Conservation (phyloP, 202 grass and related monocot genomes). For the Carex arenaria region DNA sequence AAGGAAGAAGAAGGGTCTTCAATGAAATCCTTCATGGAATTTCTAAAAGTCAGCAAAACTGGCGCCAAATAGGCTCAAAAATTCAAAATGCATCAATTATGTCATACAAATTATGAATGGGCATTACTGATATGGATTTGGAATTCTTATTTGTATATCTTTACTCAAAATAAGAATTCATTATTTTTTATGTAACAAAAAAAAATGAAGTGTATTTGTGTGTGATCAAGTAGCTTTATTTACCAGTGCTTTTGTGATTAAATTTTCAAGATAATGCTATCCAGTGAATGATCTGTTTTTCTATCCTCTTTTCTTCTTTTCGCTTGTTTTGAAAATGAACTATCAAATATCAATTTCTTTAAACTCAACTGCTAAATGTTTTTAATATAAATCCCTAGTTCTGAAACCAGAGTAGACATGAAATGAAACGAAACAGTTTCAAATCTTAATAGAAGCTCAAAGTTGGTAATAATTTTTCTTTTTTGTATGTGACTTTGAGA, state of each 20-base stretch:
- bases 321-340: neutral
- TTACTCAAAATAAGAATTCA: neutral
- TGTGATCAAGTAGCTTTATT: neutral
- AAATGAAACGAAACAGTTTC: neutral
- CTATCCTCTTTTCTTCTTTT: neutral
- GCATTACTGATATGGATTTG: neutral
- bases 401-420: too few species aligned
- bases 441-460: neutral
- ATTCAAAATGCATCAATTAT: neutral
- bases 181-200: too few species aligned
- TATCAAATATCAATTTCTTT: neutral
- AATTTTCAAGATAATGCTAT: neutral
- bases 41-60: neutral
- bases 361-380: neutral
- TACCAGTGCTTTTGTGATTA: neutral
- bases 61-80: neutral
- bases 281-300: neutral
- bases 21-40: neutral
- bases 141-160: neutral
- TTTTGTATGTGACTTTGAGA: too few species aligned
- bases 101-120: neutral
- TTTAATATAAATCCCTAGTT: too few species aligned
- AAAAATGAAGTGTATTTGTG: neutral
- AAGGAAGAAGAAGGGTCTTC: conserved; percentile 16
- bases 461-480: too few species aligned